These are phyloP conservation scores for Manihot esculenta DNA, from an alignment of 441 rosid species.

Conservation along the genomic window DNA sequence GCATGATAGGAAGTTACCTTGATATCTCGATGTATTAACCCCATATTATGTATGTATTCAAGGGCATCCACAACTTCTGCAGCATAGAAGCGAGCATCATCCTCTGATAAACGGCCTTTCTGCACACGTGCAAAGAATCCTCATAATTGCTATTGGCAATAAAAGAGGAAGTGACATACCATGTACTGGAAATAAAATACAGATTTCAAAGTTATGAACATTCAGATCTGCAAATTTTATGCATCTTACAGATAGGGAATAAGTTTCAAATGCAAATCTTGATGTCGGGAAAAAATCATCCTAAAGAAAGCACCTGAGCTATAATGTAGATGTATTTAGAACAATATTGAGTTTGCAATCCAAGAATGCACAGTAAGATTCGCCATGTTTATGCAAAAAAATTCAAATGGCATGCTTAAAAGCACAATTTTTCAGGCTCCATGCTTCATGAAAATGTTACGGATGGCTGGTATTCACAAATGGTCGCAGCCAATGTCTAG, in stretches of 20 bases:
- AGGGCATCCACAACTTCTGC: conserved; percentile 98
- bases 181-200: not conserved
- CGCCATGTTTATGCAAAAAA: not conserved
- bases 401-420: conserved; percentile 1
- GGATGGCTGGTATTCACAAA: not conserved
- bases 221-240: not conserved
- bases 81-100: conserved; percentile 89
- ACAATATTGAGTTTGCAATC: not conserved
- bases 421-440: too few relatives aligned
- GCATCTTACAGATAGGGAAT: not conserved
- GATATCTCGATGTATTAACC: conserved; percentile 94
- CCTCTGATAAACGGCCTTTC: conserved; percentile 83
- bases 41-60: conserved; percentile 92
- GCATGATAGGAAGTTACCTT: conserved; percentile 50
- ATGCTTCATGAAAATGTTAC: not conserved
- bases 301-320: not conserved
- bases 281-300: not conserved
- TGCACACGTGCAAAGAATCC: conserved; percentile 33
- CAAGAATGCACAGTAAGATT: not conserved
- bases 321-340: not conserved
- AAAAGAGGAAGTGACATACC: conserved; percentile 3
- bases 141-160: conserved; percentile 5
- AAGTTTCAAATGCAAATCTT: conserved; percentile 2
- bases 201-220: not conserved
- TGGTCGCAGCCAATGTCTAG: not conserved